These are phyloP conservation scores for Amylocystis lapponica DNA, from an alignment of 768 basidiomycete species.

Conservation along the genomic window DNA sequence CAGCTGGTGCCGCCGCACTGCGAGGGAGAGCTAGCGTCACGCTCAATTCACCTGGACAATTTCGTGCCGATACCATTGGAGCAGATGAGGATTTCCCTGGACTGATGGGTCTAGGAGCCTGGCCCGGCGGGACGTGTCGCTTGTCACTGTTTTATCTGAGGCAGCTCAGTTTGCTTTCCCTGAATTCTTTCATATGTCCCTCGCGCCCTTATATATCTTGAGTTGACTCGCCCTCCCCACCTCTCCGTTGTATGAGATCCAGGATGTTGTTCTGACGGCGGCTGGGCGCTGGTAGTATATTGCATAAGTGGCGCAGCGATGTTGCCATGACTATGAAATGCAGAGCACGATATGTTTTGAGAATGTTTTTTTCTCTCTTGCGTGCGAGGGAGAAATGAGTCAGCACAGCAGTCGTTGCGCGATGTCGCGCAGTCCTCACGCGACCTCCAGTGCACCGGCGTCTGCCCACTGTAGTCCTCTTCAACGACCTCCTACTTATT, in stretches of 20 bases:
- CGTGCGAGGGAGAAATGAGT: background rate
- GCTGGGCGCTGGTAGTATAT: too few species aligned
- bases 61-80: slow-evolving; percentile 98
- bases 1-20: slow-evolving; percentile 87
- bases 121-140: slow-evolving; percentile 16
- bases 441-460: slow-evolving; percentile 10
- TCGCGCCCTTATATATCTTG: slow-evolving; percentile 39
- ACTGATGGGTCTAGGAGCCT: slow-evolving; percentile 43
- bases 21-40: slow-evolving; percentile 82
- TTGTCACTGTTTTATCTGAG: slow-evolving; percentile 3
- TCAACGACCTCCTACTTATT: background rate
- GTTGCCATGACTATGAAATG: slow-evolving; percentile 4
- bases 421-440: slow-evolving; percentile 29
- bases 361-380: too few species aligned
- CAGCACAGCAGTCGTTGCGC: slow-evolving; percentile 17
- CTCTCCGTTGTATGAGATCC: slow-evolving; percentile 1
- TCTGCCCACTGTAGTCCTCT: slow-evolving; percentile 7
- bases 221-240: slow-evolving; percentile 27
- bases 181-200: slow-evolving; percentile 2
- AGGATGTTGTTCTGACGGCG: slow-evolving; percentile 2
- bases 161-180: slow-evolving; percentile 1
- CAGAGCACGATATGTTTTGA: background rate
- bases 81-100: slow-evolving; percentile 89
- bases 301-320: background rate
- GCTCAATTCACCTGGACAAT: slow-evolving; percentile 80